phyloP scores from a whole-genome alignment of 176 grass and related monocot species.

The Luzula sylvatica region DNA sequence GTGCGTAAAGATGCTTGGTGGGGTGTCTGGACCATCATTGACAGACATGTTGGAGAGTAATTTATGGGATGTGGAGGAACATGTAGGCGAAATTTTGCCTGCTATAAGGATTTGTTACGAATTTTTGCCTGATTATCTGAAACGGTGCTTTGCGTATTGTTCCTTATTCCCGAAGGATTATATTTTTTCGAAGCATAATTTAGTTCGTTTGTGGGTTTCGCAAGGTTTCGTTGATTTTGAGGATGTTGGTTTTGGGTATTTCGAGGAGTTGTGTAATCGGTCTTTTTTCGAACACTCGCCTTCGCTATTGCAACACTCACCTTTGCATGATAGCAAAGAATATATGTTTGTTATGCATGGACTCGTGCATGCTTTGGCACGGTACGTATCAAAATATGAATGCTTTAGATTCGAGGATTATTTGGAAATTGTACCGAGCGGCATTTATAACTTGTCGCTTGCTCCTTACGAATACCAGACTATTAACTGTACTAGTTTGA shows the following conservation, averaged over 20 bases:
- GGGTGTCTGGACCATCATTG: not conserved
- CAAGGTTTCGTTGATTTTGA: constrained; percentile 25
- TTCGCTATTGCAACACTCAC: not conserved
- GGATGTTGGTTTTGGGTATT: constrained; percentile 13
- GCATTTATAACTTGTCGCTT: constrained; percentile 4
- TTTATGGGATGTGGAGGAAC: not conserved
- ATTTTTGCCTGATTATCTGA: constrained; percentile 13
- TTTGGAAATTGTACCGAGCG: not conserved
- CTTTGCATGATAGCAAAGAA: not conserved
- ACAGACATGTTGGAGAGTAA: not conserved
- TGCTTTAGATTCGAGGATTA: constrained; percentile 8
- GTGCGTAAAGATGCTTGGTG: constrained; percentile 17
- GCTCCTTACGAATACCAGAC: not conserved
- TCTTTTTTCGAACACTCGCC: constrained; percentile 27
- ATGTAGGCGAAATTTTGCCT: too few relatives aligned
- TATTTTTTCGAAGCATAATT: constrained; percentile 5
- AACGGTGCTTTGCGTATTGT: constrained; percentile 22
- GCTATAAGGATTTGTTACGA: not conserved
- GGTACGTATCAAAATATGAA: constrained; percentile 1
- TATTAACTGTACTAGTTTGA: not conserved
- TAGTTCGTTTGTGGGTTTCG: constrained; percentile 25
- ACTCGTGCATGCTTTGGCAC: constrained; percentile 19
- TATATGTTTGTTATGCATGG: constrained; percentile 24
- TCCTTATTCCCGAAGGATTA: constrained; percentile 30
- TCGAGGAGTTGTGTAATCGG: constrained; percentile 20